These are phyloP conservation scores for Aschersonia sp. DNA, from an alignment of 2,329 filamentous ascomycete species.

Conservation along the genomic window DNA sequence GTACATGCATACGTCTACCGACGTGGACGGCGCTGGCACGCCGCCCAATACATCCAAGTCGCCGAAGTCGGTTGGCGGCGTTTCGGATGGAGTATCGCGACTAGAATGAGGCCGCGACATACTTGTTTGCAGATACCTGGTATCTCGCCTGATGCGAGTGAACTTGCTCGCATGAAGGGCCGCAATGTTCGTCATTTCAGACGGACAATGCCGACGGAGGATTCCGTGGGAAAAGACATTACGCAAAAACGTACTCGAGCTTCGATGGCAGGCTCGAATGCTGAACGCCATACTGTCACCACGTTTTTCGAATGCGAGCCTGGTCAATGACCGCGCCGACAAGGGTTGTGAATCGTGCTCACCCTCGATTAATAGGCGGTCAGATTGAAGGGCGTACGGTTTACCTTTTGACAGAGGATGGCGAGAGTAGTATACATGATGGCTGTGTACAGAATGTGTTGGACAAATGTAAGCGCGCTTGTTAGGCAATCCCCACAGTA, in stretches of 20 bases:
- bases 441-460: no score
- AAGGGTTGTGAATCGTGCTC: no score
- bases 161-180: slow-evolving; percentile 32
- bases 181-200: background rate
- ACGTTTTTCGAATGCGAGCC: no score
- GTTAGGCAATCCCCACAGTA: no score
- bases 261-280: no score
- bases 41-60: slow-evolving; percentile 67
- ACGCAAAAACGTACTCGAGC: slow-evolving; percentile 15
- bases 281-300: no score
- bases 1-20: slow-evolving; percentile 65
- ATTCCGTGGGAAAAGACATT: slow-evolving; percentile 15
- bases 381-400: no score
- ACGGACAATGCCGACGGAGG: slow-evolving; percentile 17
- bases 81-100: slow-evolving; percentile 13
- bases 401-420: no score
- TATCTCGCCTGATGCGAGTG: background rate
- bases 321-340: no score
- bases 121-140: slow-evolving; percentile 6
- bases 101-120: slow-evolving; percentile 5
- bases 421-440: no score
- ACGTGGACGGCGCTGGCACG: slow-evolving; percentile 63
- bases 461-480: no score
- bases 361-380: no score
- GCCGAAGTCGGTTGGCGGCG: slow-evolving; percentile 46